These are phyloP conservation scores for Cladosporium sp. DNA, from an alignment of 2,329 filamentous ascomycete genomes.

Conservation along the genomic window DNA sequence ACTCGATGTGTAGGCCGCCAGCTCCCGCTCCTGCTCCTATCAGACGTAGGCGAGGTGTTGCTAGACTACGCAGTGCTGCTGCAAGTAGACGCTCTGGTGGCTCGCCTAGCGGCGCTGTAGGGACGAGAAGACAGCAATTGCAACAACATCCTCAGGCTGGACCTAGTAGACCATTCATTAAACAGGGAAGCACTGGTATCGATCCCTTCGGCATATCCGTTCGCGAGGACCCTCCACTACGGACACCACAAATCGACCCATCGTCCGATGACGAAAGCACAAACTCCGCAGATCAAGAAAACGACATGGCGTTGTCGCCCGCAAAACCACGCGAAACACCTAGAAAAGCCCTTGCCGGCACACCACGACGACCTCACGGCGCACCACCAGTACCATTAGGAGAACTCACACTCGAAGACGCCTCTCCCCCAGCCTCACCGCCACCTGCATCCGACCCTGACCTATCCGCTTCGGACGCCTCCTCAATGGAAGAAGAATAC, in stretches of 20 bases:
- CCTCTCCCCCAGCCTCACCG: conserved; percentile 11
- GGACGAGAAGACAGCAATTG: conserved; percentile 14
- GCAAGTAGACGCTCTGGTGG: conserved; percentile 20
- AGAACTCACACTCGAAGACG: conserved; percentile 29
- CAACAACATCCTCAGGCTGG: neutral
- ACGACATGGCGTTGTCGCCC: conserved; percentile 42
- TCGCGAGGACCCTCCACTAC: conserved; percentile 3
- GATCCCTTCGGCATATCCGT: conserved; percentile 5
- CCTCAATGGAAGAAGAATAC: conserved; percentile 29
- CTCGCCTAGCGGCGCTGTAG: conserved; percentile 23
- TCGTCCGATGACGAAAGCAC: conserved; percentile 32
- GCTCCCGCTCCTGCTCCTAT: conserved; percentile 20
- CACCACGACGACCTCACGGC: conserved; percentile 28
- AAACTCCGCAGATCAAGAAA: conserved; percentile 45
- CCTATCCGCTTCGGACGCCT: conserved; percentile 15
- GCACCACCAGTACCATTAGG: conserved; percentile 24
- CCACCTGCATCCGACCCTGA: conserved; percentile 8
- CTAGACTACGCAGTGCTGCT: conserved; percentile 20
- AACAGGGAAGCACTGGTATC: conserved; percentile 17
- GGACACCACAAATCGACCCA: conserved; percentile 8
- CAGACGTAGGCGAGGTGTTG: conserved; percentile 24
- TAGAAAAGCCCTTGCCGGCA: conserved; percentile 29
- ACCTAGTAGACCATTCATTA: conserved; percentile 20
- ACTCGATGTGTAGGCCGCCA: conserved; percentile 14
- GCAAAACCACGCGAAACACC: conserved; percentile 23